A percentile compares a stretch with the other conserved stretches of the same genome.
Conservation (phyloP, 345 rosid genomes). For the Moringa oleifera region DNA sequence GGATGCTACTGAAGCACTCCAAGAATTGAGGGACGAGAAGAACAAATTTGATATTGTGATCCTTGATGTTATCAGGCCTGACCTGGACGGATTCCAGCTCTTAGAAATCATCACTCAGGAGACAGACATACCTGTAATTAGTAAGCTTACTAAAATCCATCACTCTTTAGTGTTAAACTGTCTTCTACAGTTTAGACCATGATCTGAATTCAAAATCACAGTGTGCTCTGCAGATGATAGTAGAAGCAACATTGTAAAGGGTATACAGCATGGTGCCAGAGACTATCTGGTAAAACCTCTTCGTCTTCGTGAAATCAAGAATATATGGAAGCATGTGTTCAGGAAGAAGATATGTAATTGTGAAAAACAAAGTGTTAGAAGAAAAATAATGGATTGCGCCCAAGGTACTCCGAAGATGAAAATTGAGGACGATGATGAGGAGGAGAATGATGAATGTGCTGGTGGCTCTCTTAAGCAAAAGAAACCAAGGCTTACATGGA, state of each 20-base stretch:
- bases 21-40: slow-evolving; percentile 6
- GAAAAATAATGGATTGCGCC: neutral
- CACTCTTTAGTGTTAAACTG: neutral
- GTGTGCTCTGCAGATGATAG: slow-evolving; percentile 40
- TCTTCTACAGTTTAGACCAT: neutral
- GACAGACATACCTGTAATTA: slow-evolving; percentile 23
- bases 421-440: neutral
- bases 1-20: slow-evolving; percentile 9
- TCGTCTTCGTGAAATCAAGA: slow-evolving; percentile 29
- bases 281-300: slow-evolving; percentile 38
- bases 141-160: slow-evolving; percentile 13
- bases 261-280: slow-evolving; percentile 34
- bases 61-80: slow-evolving; percentile 8
- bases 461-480: neutral
- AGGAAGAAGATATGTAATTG: slow-evolving; percentile 6
- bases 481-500: slow-evolving; percentile 17
- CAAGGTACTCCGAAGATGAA: neutral
- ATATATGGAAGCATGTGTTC: slow-evolving; percentile 31
- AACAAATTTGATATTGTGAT: slow-evolving; percentile 9
- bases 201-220: slow-evolving; percentile 10
- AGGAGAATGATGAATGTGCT: neutral
- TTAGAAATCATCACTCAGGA: slow-evolving; percentile 23
- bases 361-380: neutral
- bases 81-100: slow-evolving; percentile 26
- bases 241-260: slow-evolving; percentile 27